Conservation (phyloP, 2,329 filamentous ascomycete species). For the Annulohypoxylon truncatum region DNA sequence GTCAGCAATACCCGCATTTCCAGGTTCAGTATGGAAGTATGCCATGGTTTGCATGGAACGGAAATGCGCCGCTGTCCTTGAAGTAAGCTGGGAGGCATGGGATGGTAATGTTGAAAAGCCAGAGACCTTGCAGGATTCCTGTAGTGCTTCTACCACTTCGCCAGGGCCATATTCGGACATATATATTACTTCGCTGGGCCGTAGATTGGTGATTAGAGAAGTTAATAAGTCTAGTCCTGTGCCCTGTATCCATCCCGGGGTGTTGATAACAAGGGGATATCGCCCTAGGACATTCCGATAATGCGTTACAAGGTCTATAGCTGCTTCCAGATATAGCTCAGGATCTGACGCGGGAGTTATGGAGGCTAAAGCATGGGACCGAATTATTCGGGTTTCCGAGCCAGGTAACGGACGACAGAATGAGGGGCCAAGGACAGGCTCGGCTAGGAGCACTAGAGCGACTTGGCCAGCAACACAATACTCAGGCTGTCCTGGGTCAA, state of each 20-base stretch:
- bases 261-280: slow-evolving; percentile 76
- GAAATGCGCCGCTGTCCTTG: slow-evolving; percentile 73
- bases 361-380: slow-evolving; percentile 74
- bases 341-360: slow-evolving; percentile 74
- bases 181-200: slow-evolving; percentile 73
- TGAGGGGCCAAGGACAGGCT: slow-evolving; percentile 72
- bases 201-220: slow-evolving; percentile 64
- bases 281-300: slow-evolving; percentile 62
- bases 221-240: slow-evolving; percentile 74
- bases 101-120: slow-evolving; percentile 68
- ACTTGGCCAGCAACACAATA: slow-evolving; percentile 77
- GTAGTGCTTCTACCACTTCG: slow-evolving; percentile 67
- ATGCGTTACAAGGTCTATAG: slow-evolving; percentile 69
- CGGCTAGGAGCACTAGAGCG: slow-evolving; percentile 70
- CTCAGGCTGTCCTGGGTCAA: slow-evolving; percentile 83
- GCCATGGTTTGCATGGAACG: slow-evolving; percentile 82
- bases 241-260: slow-evolving; percentile 78
- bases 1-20: slow-evolving; percentile 29
- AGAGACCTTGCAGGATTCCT: slow-evolving; percentile 54
- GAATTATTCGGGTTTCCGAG: slow-evolving; percentile 58
- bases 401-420: slow-evolving; percentile 68
- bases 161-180: slow-evolving; percentile 73
- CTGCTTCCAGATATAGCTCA: slow-evolving; percentile 73
- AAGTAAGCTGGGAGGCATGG: slow-evolving; percentile 64
- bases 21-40: slow-evolving; percentile 72